Base-by-base conservation (phyloP, 2,329 filamentous ascomycete species). In the Incumbomyces lentus region DNA sequence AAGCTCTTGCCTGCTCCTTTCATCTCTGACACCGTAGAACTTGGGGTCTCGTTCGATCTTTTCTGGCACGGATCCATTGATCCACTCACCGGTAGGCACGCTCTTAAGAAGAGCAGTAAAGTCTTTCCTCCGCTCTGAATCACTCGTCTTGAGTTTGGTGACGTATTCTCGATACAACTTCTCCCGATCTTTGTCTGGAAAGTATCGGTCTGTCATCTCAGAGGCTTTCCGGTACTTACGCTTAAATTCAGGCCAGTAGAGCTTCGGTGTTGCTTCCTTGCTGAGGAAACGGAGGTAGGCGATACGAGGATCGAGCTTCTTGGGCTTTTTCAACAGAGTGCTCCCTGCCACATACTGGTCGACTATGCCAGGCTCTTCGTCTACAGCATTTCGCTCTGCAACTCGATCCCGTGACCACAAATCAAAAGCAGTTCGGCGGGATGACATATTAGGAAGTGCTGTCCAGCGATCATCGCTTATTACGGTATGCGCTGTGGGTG, bases 161-260 rank as follows among this genome's bases (percentile, higher is more conserved):
- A 72, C 66, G 46, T 70, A 62, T 14, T 73, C 70, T 3, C 70
- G 64, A 51, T 72, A 73, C 50, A 64, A 60, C 50, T 70, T 72
- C 52, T 73, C 70, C 5, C 68, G 63, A 44, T 72, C 69, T 51
- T 68, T 72, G 50, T 73, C 70, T 17, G 63, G 62, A 36, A 72
- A 51, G 14, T 66, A 60, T 5, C 58, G 57, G 44, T 68, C 65
- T 47, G 63, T 69, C 84, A 98, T 88, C 44, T 81, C 76, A 0
- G 76, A 65, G 53, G 94, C 88, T 54, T 84, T 89, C 54, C 83
- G 84, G 65, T 80, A 92, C 62, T 95, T 98, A 30, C 92, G 75
- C 58, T 86, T 87, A 67, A 98, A 98, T 62, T 98, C 92, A 0
- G 86, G 83, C 92, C 92, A 98, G 71, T 94, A 98, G 1, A 98